Evolutionary conservation across 2,329 filamentous ascomycete genomes (phyloP), one percentile per base, ranked within the genome.

Genomic region (Talaromyces sp.): DNA sequence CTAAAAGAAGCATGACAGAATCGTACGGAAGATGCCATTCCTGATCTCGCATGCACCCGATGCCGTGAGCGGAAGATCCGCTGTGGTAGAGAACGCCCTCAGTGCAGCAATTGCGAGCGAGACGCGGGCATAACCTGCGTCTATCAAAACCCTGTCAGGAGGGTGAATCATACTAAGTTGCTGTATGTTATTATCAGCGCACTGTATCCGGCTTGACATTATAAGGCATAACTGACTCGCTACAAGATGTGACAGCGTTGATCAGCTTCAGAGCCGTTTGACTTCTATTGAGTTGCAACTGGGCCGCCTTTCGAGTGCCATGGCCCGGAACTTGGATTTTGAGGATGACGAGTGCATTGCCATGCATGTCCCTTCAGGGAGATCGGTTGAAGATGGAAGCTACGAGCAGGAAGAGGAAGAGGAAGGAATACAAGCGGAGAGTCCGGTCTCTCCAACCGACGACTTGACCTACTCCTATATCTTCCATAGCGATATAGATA

Each of bases 11-110:
- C 25, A 10, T 22, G 43, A 15, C 40, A 60, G 43, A 53, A 53
- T 41, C 25, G 40, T 19, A 48, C 60, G 9, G 56, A 54, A 43
- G 50, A 48, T 21, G 41, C 61, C 25, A 48, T 53, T 50, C n/a
- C 50, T 22, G 61, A 63, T 36, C 36, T 35, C 31, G 62, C 61
- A 19, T 63, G 61, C 40, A 53, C 53, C 35, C 62, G 57, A n/a
- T 63, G 62, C 39, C 53, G 62, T 35, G 61, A 62, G 31, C 57
- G 58, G 13, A 63, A 63, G 43, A 63, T 63, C 19, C 58, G 62
- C n/a, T 63, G 61, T 50, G 58, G 61, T n/a, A 40, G 62, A 11
- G 62, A 63, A 35, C 52, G 35, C 28, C 62, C 62, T 17, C 40
- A 59, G 25, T 63, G 62, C 40, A 52, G 36, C 8, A 63, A 63